These are phyloP conservation scores for Carallia brachiata DNA, from an alignment of 345 rosid genomes.

Conservation along the genomic window DNA sequence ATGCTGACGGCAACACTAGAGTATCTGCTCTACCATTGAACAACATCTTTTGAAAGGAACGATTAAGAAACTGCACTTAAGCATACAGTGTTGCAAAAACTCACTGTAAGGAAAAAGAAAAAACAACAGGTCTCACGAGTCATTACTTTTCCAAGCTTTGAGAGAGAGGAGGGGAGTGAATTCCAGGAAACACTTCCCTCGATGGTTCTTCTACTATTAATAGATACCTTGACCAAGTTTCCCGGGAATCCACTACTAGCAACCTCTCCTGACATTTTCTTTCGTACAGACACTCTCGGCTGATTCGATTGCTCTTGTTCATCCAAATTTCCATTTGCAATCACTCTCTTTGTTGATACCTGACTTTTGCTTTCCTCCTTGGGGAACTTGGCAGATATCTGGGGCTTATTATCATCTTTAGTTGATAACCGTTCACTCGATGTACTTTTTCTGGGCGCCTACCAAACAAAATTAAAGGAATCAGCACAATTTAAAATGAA, in stretches of 20 bases:
- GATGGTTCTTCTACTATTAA: constrained; percentile 57
- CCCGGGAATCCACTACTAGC: constrained; percentile 57
- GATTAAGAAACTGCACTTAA: not conserved
- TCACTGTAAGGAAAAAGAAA: not conserved
- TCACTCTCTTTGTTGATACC: constrained; percentile 46
- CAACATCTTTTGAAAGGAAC: not conserved
- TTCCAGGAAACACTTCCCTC: constrained; percentile 71
- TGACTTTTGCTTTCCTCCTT: constrained; percentile 59
- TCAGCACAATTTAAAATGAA: not conserved
- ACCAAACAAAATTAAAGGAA: constrained; percentile 18
- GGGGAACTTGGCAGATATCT: constrained; percentile 42
- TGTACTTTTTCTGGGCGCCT: constrained; percentile 81
- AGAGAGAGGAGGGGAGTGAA: constrained; percentile 78
- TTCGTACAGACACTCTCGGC: constrained; percentile 43
- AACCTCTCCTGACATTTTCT: constrained; percentile 49
- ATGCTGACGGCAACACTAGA: not conserved
- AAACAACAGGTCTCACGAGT: not conserved
- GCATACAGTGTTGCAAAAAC: not conserved
- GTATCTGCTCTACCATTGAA: not conserved
- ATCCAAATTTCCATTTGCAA: constrained; percentile 46
- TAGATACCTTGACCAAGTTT: constrained; percentile 73
- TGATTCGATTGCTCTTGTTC: constrained; percentile 54
- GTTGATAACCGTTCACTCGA: constrained; percentile 58
- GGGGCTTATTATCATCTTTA: constrained; percentile 60
- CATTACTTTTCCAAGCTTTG: constrained; percentile 86